A percentile compares a stretch with the other conserved stretches of the same genome.
Evolutionary conservation across 2,329 filamentous ascomycete species (phyloP).

Genomic region (Didymella pinodella): DNA sequence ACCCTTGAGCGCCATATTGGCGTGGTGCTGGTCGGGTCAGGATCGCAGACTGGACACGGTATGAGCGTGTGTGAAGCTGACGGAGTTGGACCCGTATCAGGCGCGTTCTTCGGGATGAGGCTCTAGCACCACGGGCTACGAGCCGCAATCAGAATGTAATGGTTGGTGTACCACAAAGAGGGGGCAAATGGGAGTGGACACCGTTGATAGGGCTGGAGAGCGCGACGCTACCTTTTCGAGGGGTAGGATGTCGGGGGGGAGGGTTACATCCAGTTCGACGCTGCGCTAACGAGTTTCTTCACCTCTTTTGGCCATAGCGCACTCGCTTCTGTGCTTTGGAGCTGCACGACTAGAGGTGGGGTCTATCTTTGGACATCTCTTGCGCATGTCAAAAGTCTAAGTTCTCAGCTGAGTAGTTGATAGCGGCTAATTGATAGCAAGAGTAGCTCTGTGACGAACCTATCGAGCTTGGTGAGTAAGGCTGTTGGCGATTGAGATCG

Average conservation of each 20-base stretch:
- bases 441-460: conserved; percentile 11
- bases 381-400: conserved; percentile 10
- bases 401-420: conserved; percentile 13
- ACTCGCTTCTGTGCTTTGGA: conserved; percentile 12
- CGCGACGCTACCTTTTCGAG: conserved; percentile 12
- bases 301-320: conserved; percentile 19
- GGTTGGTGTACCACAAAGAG: conserved; percentile 9
- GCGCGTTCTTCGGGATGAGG: conserved; percentile 11
- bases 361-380: conserved; percentile 4
- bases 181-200: conserved; percentile 12
- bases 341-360: background rate
- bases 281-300: background rate
- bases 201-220: conserved; percentile 14
- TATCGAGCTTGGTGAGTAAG: conserved; percentile 6
- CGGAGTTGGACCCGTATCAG: conserved; percentile 14
- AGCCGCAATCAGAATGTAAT: conserved; percentile 13
- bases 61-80: conserved; percentile 4
- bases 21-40: conserved; percentile 16
- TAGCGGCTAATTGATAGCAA: conserved; percentile 3
- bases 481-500: background rate
- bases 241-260: conserved; percentile 7
- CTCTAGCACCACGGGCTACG: conserved; percentile 11
- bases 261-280: background rate
- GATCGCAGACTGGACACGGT: conserved; percentile 7
- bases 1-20: conserved; percentile 44